A percentile compares a stretch with the other conserved stretches of the same genome.
Evolutionary conservation across 345 rosid genomes (phyloP).

Genomic region (Syzygium oleosum): DNA sequence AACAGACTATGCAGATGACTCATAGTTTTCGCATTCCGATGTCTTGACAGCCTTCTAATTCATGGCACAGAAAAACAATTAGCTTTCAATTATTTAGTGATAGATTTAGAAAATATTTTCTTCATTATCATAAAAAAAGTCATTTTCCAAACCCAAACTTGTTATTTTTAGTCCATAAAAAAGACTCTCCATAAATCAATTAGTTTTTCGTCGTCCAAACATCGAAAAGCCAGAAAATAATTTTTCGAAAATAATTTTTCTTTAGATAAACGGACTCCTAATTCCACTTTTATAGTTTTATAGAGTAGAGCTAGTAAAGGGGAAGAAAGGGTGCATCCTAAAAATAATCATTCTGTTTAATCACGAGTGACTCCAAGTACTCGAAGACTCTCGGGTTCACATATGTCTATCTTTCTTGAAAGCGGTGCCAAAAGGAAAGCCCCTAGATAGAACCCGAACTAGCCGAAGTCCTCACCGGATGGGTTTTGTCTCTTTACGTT

Average conservation of each 20-base stretch:
- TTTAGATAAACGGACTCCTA: not conserved
- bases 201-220: not conserved
- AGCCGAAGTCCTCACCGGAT: not conserved
- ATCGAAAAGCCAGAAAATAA: not conserved
- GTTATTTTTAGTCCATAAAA: no score
- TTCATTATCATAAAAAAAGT: no score
- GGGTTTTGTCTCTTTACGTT: not conserved
- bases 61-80: not conserved
- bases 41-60: not conserved
- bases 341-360: not conserved
- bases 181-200: fast-evolving
- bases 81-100: no score
- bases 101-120: no score
- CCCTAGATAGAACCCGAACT: not conserved
- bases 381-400: not conserved
- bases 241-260: not conserved
- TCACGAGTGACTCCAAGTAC: not conserved
- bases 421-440: not conserved
- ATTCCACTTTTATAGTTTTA: not conserved
- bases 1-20: not conserved
- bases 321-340: not conserved
- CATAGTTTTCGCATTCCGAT: not conserved
- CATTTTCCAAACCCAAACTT: not conserved
- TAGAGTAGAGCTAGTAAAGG: not conserved
- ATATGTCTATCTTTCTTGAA: not conserved